phyloP scores from a whole-genome alignment of 139 green algal genomes.

The Chlorella sp. region DNA sequence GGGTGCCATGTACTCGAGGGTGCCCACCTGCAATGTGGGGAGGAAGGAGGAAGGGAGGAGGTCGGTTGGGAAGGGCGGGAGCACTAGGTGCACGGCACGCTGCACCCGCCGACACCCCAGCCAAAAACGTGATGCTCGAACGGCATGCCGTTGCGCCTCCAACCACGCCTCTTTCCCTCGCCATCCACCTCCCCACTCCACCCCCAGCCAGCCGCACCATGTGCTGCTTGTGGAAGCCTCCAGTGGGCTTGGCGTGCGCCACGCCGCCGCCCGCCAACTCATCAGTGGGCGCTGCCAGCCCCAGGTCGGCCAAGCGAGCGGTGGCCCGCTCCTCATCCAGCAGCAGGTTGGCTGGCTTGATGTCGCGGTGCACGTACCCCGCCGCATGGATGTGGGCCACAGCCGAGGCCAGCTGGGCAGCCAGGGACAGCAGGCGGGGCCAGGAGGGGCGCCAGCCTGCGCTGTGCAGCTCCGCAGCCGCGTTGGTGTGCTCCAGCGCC shows the following conservation, averaged over 20 bases:
- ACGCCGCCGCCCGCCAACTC: slow-evolving; percentile 17
- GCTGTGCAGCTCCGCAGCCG: slow-evolving; percentile 65
- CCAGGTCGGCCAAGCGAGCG: slow-evolving; percentile 67
- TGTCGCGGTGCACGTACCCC: slow-evolving; percentile 54
- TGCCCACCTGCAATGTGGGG: slow-evolving; percentile 61
- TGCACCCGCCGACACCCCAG: too few species aligned
- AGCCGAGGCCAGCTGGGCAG: slow-evolving; percentile 56
- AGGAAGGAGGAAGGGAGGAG: background rate
- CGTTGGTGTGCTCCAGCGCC: slow-evolving; percentile 59
- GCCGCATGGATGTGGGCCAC: slow-evolving; percentile 62
- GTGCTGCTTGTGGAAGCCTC: slow-evolving; percentile 82
- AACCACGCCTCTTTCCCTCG: too few species aligned
- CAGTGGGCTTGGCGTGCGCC: slow-evolving; percentile 59
- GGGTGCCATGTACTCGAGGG: slow-evolving; percentile 93
- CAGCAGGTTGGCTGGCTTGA: slow-evolving; percentile 71
- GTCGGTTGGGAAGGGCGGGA: slow-evolving; percentile 71
- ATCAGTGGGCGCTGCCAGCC: slow-evolving; percentile 49
- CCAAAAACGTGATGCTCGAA: too few species aligned
- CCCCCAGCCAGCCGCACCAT: slow-evolving; percentile 27
- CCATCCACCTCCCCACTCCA: too few species aligned
- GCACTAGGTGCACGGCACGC: too few species aligned
- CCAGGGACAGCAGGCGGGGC: slow-evolving; percentile 51
- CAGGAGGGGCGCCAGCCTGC: slow-evolving; percentile 66
- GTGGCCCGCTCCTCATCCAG: slow-evolving; percentile 6
- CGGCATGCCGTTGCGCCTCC: too few species aligned